These are phyloP conservation scores for Atalantia buxifolia DNA, from an alignment of 345 rosid genomes.

Conservation along the genomic window DNA sequence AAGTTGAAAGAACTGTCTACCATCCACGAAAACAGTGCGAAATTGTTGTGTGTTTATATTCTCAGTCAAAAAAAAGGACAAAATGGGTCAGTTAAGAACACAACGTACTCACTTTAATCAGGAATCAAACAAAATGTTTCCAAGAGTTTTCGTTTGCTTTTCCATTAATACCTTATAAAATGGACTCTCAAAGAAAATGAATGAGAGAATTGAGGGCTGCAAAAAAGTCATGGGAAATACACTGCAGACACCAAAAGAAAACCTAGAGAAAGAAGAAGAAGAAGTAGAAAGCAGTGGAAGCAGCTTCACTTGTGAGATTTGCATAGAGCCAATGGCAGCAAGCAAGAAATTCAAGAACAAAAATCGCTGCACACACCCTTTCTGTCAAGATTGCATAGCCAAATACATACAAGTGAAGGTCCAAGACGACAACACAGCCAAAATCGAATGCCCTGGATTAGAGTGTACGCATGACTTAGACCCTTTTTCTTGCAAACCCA, in stretches of 20 bases:
- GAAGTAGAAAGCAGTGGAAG: background rate
- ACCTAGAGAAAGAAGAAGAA: too few relatives aligned
- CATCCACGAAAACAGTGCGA: too few relatives aligned
- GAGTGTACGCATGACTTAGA: constrained; percentile 21
- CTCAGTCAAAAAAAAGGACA: too few relatives aligned
- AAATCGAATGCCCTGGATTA: constrained; percentile 26
- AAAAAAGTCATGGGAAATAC: background rate
- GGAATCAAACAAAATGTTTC: too few relatives aligned
- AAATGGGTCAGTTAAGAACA: too few relatives aligned
- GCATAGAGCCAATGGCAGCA: constrained; percentile 22
- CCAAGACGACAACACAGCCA: constrained; percentile 14
- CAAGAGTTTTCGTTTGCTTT: too few relatives aligned
- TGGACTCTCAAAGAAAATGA: too few relatives aligned
- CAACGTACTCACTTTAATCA: too few relatives aligned
- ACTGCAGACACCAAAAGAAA: background rate
- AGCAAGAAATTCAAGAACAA: constrained; percentile 24
- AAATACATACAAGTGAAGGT: constrained; percentile 24
- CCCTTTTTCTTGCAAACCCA: constrained; percentile 20
- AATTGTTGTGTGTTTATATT: too few relatives aligned
- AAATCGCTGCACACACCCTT: constrained; percentile 20
- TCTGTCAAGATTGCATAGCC: constrained; percentile 29
- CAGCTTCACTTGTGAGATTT: constrained; percentile 29
- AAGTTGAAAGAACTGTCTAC: too few relatives aligned
- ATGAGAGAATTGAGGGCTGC: too few relatives aligned
- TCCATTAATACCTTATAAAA: too few relatives aligned